Evolutionary conservation across 805 yeast species (phyloP), one percentile per base, ranked within the genome.

Genomic region (Danielia reshetovae): DNA sequence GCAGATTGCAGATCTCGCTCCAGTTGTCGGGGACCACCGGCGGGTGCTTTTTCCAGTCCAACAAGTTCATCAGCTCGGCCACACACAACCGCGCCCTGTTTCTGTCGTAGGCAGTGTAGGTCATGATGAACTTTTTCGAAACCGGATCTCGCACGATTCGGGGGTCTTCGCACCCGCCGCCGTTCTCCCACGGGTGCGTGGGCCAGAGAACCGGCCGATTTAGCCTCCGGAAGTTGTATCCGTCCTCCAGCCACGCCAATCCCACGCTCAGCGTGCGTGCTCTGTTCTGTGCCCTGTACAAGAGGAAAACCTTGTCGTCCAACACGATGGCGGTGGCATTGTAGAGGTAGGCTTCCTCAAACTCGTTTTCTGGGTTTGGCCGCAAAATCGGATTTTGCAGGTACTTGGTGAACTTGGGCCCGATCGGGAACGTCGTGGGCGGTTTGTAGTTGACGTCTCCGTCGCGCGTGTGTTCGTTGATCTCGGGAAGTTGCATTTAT

Each of bases 91-190:
- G 45, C 1, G 72, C 70, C 10, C 39, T 42, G 3, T 18, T 18
- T 23, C 46, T 38, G 40, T 66, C 72, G 40, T 56, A 66, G 10
- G 68, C 68, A 1, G 71, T 66, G 40, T 66, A 66, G 2, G 71
- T 66, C 27, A 66, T 46, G 22, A 66, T 53, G 36, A 66, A 66
- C 21, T 51, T 43, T 38, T 61, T 62, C 2, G 60, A 19, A 5
- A 31, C 41, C 3, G 68, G 66, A 44, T 65, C 66, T 32, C 70
- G 43, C 3, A 64, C 65, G 15, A 66, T 56, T 29, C 72, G 48
- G 4, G 72, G 72, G 36, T 66, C 72, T 42, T 66, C 72, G 32
- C 64, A 55, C 2, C 72, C 72, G 10, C 72, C 72, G 4, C 60
- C 60, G 19, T 30, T 19, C 38, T 66, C 72, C 62, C 66, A 65